These are phyloP conservation scores for Beta vulgaris DNA, from an alignment of 148 eudicot genomes.

Conservation along the genomic window DNA sequence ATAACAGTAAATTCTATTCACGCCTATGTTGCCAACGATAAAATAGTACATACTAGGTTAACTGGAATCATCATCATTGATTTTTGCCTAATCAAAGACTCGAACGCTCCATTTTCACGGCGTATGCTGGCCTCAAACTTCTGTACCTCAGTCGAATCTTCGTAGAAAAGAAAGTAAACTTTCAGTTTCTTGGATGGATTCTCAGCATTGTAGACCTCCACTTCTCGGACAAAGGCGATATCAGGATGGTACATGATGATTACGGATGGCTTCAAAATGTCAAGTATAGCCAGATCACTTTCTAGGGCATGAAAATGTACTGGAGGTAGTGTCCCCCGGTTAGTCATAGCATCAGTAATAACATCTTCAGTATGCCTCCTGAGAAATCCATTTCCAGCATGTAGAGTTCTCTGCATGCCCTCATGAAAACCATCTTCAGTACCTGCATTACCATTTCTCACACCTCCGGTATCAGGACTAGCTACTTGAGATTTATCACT, in stretches of 20 bases:
- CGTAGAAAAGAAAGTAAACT: slow-evolving; percentile 92
- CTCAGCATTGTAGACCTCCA: slow-evolving; percentile 88
- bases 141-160: slow-evolving; percentile 92
- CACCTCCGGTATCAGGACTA: slow-evolving; percentile 31
- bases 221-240: slow-evolving; percentile 89
- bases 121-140: slow-evolving; percentile 93
- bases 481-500: slow-evolving; percentile 27
- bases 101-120: slow-evolving; percentile 94
- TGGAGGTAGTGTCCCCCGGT: slow-evolving; percentile 52
- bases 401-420: slow-evolving; percentile 22
- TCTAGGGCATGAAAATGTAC: slow-evolving; percentile 86
- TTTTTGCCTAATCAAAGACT: slow-evolving; percentile 94
- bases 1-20: too few species aligned
- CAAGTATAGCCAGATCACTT: slow-evolving; percentile 63
- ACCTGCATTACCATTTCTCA: slow-evolving; percentile 14
- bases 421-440: slow-evolving; percentile 25
- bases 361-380: slow-evolving; percentile 45
- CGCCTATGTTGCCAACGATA: too few species aligned
- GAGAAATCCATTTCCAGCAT: slow-evolving; percentile 36
- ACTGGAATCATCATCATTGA: slow-evolving; percentile 96
- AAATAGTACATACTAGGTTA: slow-evolving; percentile 71
- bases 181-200: slow-evolving; percentile 73
- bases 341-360: slow-evolving; percentile 23
- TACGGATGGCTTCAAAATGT: slow-evolving; percentile 73
- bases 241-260: slow-evolving; percentile 90